phyloP scores from a whole-genome alignment of 139 green algal genomes.

The Zygnema cylindricum region DNA sequence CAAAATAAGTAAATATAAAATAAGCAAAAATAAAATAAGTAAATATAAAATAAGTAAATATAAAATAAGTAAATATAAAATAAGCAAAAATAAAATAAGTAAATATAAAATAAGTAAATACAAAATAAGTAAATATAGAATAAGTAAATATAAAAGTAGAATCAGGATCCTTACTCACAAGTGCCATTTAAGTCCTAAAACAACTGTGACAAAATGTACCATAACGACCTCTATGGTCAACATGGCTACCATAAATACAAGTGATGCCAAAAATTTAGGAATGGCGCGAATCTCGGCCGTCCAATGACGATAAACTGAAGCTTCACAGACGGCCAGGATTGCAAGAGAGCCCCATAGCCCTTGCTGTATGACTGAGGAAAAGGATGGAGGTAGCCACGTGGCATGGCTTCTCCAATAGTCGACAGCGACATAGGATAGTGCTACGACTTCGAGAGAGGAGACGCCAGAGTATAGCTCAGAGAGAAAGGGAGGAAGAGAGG shows the following conservation, averaged over 20 bases:
- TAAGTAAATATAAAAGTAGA: not conserved
- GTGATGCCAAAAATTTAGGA: conserved; percentile 32
- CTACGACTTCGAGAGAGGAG: conserved; percentile 22
- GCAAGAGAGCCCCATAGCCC: conserved; percentile 33
- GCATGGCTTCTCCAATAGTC: conserved; percentile 22
- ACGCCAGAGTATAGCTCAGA: no score
- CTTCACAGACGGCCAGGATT: conserved; percentile 27
- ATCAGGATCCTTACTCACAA: conserved; percentile 14
- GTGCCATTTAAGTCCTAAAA: conserved; percentile 57
- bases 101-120: no score
- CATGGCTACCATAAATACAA: conserved; percentile 47
- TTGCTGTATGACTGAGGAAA: conserved; percentile 15
- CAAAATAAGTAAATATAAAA: no score
- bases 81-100: no score
- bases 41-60: no score
- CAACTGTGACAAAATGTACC: conserved; percentile 56
- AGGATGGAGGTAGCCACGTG: conserved; percentile 9
- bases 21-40: no score
- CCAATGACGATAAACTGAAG: conserved; percentile 28
- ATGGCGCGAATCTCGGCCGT: conserved; percentile 24
- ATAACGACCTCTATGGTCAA: conserved; percentile 48
- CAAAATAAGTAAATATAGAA: not conserved
- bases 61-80: no score
- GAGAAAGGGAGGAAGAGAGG: no score
- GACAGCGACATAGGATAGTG: conserved; percentile 37